Conservation (phyloP, 2,329 filamentous ascomycete species). For the Cucurbitaria berberidis region DNA sequence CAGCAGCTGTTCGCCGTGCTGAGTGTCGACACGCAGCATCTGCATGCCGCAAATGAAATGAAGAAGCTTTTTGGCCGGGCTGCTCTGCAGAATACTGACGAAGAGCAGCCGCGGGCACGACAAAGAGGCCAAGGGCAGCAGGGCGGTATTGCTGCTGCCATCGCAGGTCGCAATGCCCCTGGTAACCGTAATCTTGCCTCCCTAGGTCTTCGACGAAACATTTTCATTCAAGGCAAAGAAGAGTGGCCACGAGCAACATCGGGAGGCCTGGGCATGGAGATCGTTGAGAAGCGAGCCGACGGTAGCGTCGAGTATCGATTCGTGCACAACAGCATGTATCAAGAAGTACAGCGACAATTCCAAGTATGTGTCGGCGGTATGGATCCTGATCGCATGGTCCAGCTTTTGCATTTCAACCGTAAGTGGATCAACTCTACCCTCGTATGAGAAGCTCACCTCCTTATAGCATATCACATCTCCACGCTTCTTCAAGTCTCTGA, state of each 20-base stretch:
- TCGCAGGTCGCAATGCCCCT: constrained; percentile 62
- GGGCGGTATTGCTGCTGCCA: constrained; percentile 64
- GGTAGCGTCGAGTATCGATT: constrained; percentile 78
- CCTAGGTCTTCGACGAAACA: constrained; percentile 75
- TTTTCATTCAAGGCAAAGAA: constrained; percentile 85
- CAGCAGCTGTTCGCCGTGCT: constrained; percentile 62
- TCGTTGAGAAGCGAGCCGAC: constrained; percentile 61
- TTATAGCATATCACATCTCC: constrained; percentile 81
- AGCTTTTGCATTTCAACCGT: constrained; percentile 72
- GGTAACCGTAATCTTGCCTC: constrained; percentile 69
- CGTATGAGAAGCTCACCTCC: constrained; percentile 22
- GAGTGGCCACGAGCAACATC: constrained; percentile 82
- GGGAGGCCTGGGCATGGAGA: constrained; percentile 83
- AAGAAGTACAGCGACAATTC: constrained; percentile 76
- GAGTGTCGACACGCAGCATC: constrained; percentile 70
- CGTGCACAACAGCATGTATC: constrained; percentile 75
- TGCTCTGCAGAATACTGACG: constrained; percentile 63
- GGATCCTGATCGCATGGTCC: constrained; percentile 82
- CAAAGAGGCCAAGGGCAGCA: constrained; percentile 64
- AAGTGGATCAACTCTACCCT: constrained; percentile 25
- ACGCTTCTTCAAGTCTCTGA: constrained; percentile 92
- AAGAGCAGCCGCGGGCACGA: constrained; percentile 57
- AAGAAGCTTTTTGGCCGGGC: constrained; percentile 72
- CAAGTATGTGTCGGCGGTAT: constrained; percentile 79
- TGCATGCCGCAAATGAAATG: constrained; percentile 94